Percentiles rank a stretch among this genome's conserved stretches.
Conservation (phyloP, 371 early-diverging fungal species). For the Circinella umbellata region DNA sequence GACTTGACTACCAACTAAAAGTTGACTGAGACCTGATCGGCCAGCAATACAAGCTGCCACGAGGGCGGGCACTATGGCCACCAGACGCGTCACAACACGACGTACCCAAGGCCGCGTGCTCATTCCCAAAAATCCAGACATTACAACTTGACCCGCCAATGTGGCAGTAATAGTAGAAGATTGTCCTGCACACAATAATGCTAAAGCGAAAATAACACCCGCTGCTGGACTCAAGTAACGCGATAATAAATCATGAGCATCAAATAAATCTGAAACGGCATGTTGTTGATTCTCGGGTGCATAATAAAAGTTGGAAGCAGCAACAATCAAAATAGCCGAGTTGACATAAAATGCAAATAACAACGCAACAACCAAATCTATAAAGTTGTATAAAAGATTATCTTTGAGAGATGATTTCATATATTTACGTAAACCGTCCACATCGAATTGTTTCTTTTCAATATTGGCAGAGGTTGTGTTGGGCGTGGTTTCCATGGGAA, state of each 20-base stretch:
- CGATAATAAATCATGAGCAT: conserved; percentile 66
- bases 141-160: conserved; percentile 86
- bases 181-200: conserved; percentile 79
- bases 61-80: conserved; percentile 82
- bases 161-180: conserved; percentile 85
- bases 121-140: conserved; percentile 82
- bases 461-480: neutral
- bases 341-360: conserved; percentile 80
- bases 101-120: conserved; percentile 75
- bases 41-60: conserved; percentile 71
- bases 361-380: conserved; percentile 75
- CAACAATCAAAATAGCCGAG: conserved; percentile 78
- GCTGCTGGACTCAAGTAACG: conserved; percentile 69
- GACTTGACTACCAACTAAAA: conserved; percentile 80
- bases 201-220: conserved; percentile 77
- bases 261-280: conserved; percentile 59
- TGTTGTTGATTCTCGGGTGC: conserved; percentile 36
- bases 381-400: conserved; percentile 45
- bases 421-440: conserved; percentile 22
- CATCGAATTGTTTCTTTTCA: conserved; percentile 14
- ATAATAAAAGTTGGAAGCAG: conserved; percentile 79
- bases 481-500: too few relatives aligned
- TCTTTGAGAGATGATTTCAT: conserved; percentile 20
- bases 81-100: conserved; percentile 67
- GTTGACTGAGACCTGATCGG: conserved; percentile 62